Conservation (phyloP, 2,329 filamentous ascomycete species). For the Arachnomyces sp. region DNA sequence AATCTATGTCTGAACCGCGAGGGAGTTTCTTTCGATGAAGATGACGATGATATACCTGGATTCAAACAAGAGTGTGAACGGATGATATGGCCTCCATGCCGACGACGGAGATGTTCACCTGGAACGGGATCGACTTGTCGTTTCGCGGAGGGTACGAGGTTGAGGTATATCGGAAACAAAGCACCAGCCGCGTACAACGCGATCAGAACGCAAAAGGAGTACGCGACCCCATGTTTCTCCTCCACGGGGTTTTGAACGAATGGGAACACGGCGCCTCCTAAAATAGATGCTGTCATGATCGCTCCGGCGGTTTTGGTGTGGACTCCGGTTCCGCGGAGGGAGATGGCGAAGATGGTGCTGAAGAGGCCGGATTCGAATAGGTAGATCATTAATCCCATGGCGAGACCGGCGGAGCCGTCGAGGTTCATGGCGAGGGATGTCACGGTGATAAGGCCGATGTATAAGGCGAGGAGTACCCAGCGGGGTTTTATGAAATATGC, state of each 20-base stretch:
- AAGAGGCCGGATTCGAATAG: constrained; percentile 57
- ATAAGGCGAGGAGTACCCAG: constrained; percentile 48
- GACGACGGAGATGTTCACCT: constrained; percentile 22
- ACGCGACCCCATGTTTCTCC: constrained; percentile 33
- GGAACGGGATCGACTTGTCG: constrained; percentile 45
- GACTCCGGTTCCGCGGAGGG: constrained; percentile 61
- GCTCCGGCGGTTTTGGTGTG: constrained; percentile 66
- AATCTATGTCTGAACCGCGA: no score
- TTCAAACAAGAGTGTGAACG: no score
- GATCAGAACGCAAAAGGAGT: constrained; percentile 47
- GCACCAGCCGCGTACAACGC: constrained; percentile 45
- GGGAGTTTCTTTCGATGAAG: no score
- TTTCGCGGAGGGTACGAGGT: constrained; percentile 39
- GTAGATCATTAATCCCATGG: constrained; percentile 44
- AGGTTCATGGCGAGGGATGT: constrained; percentile 45
- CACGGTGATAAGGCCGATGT: constrained; percentile 46
- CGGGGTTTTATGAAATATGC: constrained; percentile 52
- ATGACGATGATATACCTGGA: no score
- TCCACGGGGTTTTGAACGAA: constrained; percentile 46
- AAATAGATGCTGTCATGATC: constrained; percentile 59
- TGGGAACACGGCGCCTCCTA: constrained; percentile 60
- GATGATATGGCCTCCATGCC: no score
- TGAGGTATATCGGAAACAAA: constrained; percentile 50
- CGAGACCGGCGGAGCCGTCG: constrained; percentile 37
- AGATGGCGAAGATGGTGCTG: constrained; percentile 63